Evolutionary conservation across 179 eudicot species (phyloP), one percentile per base, ranked within the genome.

Genomic region (Beta lomatogona): DNA sequence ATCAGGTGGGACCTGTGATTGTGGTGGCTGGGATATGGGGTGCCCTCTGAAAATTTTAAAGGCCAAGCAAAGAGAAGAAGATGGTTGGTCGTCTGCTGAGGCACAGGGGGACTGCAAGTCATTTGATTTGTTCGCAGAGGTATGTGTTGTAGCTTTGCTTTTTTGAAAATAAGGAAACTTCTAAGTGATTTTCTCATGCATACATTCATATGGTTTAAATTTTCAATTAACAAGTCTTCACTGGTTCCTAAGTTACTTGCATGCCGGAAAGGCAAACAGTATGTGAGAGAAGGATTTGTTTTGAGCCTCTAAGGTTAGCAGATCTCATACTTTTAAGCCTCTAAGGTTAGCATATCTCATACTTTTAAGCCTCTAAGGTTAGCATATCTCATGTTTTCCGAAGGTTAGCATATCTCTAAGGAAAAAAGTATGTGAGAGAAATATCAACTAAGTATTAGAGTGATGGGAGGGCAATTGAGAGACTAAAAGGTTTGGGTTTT

Each of bases 21-120:
- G 98, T 86, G 97, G 95, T 60, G 98, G 98, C 50, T 94, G 98
- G 98, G 98, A 94, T 84, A 67, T 88, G 4, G 98, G 98, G n/a
- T 94, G 98, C 79, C 93, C 94, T 21, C 85, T 94, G 74, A 93
- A 85, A 22, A 80, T 89, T 72, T 82, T 93, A 58, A 77, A 85
- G 79, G 81, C 90, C 9, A 79, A 69, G 67, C 87, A 85, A n/a
- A 86, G 81, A 55, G 79, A 25, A 57, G 86, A 84, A 69, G 86
- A 87, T 16, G 79, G 61, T 63, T 70, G 77, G 78, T 54, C 83
- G 1, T 79, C 57, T 82, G 73, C 80, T n/a, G 87, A 89, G 70
- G 69, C 75, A 53, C 79, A 61, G 14, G 87, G 77, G 74, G 85
- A 84, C 48, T 86, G 91, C 87, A 88, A 83, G 78, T 88, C 97